Evolutionary conservation across 257 asterid genomes (phyloP).

Genomic region (Solanum verrucosum): DNA sequence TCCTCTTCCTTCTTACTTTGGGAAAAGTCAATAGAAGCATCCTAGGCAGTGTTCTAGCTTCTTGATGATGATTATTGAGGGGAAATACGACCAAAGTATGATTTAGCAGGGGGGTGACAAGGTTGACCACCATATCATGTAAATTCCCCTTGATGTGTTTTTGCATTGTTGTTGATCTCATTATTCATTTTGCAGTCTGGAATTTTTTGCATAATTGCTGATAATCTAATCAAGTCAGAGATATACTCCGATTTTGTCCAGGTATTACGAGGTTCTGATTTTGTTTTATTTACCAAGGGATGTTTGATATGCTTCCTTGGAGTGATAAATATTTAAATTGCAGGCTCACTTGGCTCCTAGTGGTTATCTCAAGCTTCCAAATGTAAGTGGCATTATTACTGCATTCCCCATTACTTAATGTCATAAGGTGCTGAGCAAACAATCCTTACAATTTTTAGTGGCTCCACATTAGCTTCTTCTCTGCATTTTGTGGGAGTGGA

Average conservation of each 20-base stretch:
- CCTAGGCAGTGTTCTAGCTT: neutral
- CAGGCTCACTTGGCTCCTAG: conserved; percentile 98
- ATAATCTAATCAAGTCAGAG: conserved; percentile 54
- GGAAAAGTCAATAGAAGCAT: neutral
- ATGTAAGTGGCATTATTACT: conserved; percentile 40
- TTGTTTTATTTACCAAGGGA: neutral
- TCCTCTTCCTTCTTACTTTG: neutral
- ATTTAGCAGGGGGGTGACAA: neutral
- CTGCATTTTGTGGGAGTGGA: neutral
- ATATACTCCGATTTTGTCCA: conserved; percentile 77
- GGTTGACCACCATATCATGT: neutral
- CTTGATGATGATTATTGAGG: neutral
- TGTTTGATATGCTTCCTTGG: neutral
- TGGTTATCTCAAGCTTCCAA: conserved; percentile 90
- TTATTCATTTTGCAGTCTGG: conserved; percentile 53
- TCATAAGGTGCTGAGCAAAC: neutral
- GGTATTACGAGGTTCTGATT: conserved; percentile 24
- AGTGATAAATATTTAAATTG: conserved; percentile 10
- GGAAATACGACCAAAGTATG: neutral
- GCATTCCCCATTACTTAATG: neutral
- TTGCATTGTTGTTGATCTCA: neutral
- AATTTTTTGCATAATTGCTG: conserved; percentile 68
- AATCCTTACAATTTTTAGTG: neutral
- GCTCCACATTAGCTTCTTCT: neutral
- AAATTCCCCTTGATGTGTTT: neutral